Base-by-base conservation (phyloP, 2,329 filamentous ascomycete species). In the Cladophialophora immunda region DNA sequence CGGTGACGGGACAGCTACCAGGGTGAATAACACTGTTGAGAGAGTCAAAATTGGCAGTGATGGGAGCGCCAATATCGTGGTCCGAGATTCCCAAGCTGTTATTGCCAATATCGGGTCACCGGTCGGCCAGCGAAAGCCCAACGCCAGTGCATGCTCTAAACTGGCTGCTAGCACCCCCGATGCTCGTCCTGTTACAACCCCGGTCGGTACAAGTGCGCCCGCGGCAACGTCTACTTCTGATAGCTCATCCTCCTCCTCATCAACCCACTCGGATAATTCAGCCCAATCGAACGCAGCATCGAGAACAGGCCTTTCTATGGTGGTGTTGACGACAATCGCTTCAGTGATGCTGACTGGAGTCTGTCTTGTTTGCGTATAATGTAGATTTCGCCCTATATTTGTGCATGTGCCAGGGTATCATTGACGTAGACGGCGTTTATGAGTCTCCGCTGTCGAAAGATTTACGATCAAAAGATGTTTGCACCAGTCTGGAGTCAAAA, bases 61-160 rank as follows among this genome's bases (percentile, higher is more conserved):
- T 65, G 80, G 80, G 5, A 76, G 64, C 7, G 76, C 75, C 7
- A 75, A 66, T 17, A 69, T 82, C 59, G 62, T 72, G 4, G 78
- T 81, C 9, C 77, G 82, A 22, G 82, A 85, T 71, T 79, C 78
- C 4, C 75, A 84, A 67, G 83, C 83, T 34, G 75, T 84, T 4
- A 78, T 84, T 4, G 82, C 79, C 27, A 82, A 81, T 62, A 74
- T 85, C 58, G 81, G 81, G 9, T 57, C 67, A 8, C 64, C 69
- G 9, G 57, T 73, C 17, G 70, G 70, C n/a, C 58, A 65, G 22
- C 59, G 50, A 29, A 36, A 32, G 29, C 36, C 66, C 19, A 72
- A 72, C 57, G 41, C 60, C 1, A 66, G 64, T 36, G 71, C 71
- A 13, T 73, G 71, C 45, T 57, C 66, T 17, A 66, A 65, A 11